These are phyloP conservation scores for Fusarium paranaense DNA, from an alignment of 2,329 filamentous ascomycete species.

Conservation along the genomic window DNA sequence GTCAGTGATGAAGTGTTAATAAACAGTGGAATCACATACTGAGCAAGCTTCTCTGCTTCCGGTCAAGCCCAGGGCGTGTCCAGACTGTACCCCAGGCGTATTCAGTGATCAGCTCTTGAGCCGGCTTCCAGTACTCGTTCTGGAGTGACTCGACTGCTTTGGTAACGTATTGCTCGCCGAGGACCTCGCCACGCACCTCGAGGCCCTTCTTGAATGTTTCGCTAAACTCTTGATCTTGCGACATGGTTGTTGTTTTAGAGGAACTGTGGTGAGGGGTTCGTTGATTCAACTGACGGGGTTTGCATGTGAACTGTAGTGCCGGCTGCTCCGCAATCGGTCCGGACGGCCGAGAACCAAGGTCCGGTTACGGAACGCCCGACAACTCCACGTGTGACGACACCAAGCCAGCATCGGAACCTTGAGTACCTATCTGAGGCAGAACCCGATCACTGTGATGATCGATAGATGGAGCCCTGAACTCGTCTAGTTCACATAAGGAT, in stretches of 20 bases:
- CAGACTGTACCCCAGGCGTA: slow-evolving; percentile 30
- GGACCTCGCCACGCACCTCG: slow-evolving; percentile 20
- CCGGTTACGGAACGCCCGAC: not conserved
- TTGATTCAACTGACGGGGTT: no score
- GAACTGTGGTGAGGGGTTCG: no score
- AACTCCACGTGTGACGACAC: not conserved
- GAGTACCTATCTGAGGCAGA: no score
- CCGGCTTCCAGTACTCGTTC: slow-evolving; percentile 35
- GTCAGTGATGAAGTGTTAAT: not conserved
- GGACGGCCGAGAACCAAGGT: not conserved
- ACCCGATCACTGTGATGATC: no score
- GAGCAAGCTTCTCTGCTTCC: slow-evolving; percentile 34
- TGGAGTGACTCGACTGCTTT: slow-evolving; percentile 24
- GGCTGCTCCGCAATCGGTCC: slow-evolving; percentile 11
- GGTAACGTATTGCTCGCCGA: slow-evolving; percentile 34
- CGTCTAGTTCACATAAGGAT: no score
- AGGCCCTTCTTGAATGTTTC: slow-evolving; percentile 21
- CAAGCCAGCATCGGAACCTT: not conserved
- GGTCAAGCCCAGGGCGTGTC: slow-evolving; percentile 29
- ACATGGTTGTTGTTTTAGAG: not conserved
- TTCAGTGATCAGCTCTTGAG: slow-evolving; percentile 31
- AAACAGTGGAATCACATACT: not conserved
- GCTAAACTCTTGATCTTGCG: slow-evolving; percentile 10
- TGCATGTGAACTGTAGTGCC: slow-evolving; percentile 1
- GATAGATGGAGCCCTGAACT: no score